Evolutionary conservation across 192 early-diverging fungal species (phyloP).

Genomic region (Geranomyces michiganensis): DNA sequence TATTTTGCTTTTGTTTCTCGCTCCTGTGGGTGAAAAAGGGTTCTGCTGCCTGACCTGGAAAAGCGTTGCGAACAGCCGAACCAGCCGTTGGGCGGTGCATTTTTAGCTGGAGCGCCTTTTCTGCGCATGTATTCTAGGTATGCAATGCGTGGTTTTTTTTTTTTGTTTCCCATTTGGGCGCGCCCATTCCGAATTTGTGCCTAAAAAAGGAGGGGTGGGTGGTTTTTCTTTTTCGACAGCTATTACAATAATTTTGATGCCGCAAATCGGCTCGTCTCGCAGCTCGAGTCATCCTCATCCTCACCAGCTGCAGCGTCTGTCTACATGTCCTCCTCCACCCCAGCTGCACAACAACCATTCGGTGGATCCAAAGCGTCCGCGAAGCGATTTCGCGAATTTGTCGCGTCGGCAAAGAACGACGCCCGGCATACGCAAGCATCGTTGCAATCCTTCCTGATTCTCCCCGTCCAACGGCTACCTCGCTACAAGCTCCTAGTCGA

Average conservation of each 20-base stretch:
- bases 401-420: constrained; percentile 51
- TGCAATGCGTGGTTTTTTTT: constrained; percentile 13
- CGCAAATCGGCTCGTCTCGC: constrained; percentile 64
- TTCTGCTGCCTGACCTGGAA: constrained; percentile 37
- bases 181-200: not conserved
- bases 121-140: constrained; percentile 76
- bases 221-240: no score
- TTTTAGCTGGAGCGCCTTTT: constrained; percentile 72
- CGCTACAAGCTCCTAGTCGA: constrained; percentile 89
- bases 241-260: constrained; percentile 87
- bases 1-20: no score
- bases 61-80: constrained; percentile 1
- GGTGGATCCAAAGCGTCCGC: constrained; percentile 12
- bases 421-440: constrained; percentile 76
- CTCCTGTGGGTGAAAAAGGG: no score
- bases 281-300: constrained; percentile 34
- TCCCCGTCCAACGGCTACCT: constrained; percentile 93
- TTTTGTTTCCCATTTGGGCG: no score
- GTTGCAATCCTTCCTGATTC: constrained; percentile 81
- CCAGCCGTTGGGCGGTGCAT: constrained; percentile 75
- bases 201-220: no score
- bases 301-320: not conserved
- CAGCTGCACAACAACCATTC: not conserved
- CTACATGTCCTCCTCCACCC: constrained; percentile 8
- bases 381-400: constrained; percentile 33